Evolutionary conservation across 2,329 filamentous ascomycete genomes (phyloP), one percentile per base, ranked within the genome.

Genomic region (Fusarium algeriense): DNA sequence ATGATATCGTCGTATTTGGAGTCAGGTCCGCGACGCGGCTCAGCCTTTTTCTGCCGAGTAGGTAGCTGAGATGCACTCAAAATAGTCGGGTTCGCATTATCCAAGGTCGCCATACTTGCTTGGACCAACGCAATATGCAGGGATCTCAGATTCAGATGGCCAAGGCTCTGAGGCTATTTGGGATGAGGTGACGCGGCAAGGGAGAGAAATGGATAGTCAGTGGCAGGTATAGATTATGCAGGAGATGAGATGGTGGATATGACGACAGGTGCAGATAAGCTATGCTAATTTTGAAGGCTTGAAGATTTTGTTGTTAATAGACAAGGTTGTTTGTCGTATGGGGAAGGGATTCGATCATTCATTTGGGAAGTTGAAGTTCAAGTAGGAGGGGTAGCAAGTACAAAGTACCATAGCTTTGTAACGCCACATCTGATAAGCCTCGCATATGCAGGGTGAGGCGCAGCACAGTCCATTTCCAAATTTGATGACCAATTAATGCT

Each of bases 41-140:
- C 81, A 35, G 81, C 80, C 70, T 84, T 83, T 73, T 83, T 84
- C 75, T 87, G 85, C 73, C 95, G 91, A 34, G 93, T 96, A 46
- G 96, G 95, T 54, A 99, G 89, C 82, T 98, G 93, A 45, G 93
- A 93, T 56, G 90, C 88, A 82, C 91, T 97, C 77, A 98, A 85
- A 79, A 99, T 95, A 71, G 93, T 97, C 59, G 96, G 96, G 84
- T 99, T 98, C 71, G 93, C 94, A 82, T 97, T 97, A 74, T 91
- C 89, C 49, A 86, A 79, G 23, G 79, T 74, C 30, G 78, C 75
- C 75, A 77, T 77, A 58, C 26, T 45, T 52, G 20, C 48, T 50
- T 50, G 48, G 48, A 37, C 48, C 48, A 30, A 30, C 38, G 44
- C 46, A 59, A 59, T 67, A 57, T 61, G 64, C 56, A 73, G 61